Percentiles rank a stretch among this genome's conserved stretches.
Evolutionary conservation across 768 basidiomycete species (phyloP).

Genomic region (Auricularia auricula-judae): DNA sequence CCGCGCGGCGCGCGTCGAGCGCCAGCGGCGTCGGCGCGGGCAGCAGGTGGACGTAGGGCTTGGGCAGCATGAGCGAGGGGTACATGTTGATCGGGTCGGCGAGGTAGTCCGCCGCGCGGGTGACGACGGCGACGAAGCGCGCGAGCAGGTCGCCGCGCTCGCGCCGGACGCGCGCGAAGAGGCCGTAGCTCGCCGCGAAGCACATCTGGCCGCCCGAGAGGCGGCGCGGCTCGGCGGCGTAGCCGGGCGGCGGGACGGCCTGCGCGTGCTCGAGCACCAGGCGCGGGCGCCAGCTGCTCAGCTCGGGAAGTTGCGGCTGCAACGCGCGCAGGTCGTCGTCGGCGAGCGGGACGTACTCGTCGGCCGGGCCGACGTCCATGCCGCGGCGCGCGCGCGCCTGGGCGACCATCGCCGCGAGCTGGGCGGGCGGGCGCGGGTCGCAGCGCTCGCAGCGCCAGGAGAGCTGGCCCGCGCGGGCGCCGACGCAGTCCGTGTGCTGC

Average conservation of each 20-base stretch:
- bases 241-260: background rate
- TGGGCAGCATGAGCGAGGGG: conserved; percentile 53
- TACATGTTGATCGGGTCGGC: background rate
- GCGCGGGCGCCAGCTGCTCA: background rate
- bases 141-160: background rate
- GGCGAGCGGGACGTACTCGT: background rate
- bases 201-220: background rate
- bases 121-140: background rate
- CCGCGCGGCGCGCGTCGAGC: conserved; percentile 64
- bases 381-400: background rate
- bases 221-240: background rate
- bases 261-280: background rate
- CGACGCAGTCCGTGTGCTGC: background rate
- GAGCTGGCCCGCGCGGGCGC: background rate
- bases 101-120: background rate
- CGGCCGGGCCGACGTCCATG: background rate
- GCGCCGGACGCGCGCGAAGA: background rate
- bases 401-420: background rate
- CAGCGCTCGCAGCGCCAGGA: background rate
- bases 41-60: conserved; percentile 71
- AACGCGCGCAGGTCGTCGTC: background rate
- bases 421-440: background rate
- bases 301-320: background rate
- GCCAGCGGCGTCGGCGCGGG: conserved; percentile 36
- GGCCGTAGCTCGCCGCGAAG: background rate